These are phyloP conservation scores for Pezicula carpinea DNA, from an alignment of 2,329 filamentous ascomycete genomes.

Conservation along the genomic window DNA sequence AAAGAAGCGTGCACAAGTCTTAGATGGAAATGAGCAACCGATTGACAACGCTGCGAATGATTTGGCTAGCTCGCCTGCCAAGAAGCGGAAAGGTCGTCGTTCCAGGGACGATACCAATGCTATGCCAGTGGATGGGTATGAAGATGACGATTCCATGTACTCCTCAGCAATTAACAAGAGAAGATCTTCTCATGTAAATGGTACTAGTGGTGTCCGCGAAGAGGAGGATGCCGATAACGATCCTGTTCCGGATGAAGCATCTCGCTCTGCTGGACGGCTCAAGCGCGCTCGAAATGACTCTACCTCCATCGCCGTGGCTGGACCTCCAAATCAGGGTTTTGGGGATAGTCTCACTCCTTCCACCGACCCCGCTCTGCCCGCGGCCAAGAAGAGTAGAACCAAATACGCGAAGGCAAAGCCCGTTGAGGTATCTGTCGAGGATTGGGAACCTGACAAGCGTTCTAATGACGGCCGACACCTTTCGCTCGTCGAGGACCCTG, in stretches of 20 bases:
- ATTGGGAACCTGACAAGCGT: not conserved
- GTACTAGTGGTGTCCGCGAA: not conserved
- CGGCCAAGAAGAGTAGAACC: not conserved
- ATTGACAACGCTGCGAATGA: too few species aligned
- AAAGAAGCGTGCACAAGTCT: too few species aligned
- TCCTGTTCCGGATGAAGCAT: not conserved
- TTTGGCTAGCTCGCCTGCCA: too few species aligned
- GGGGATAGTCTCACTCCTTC: not conserved
- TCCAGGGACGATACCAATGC: too few species aligned
- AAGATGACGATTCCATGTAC: too few species aligned
- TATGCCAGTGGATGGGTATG: too few species aligned
- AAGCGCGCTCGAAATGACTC: not conserved
- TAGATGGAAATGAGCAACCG: too few species aligned
- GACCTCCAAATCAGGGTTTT: too few species aligned
- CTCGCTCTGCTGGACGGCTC: not conserved
- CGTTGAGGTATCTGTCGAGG: not conserved
- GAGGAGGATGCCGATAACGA: not conserved
- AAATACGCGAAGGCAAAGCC: not conserved
- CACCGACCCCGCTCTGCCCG: not conserved
- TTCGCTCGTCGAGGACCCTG: not conserved
- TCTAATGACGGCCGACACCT: not conserved
- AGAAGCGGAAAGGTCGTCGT: too few species aligned
- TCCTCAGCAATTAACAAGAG: too few species aligned
- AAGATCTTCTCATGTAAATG: too few species aligned
- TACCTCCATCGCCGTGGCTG: not conserved